phyloP scores from a whole-genome alignment of 768 basidiomycete species.

The Phylloporus rhodoxanthus region DNA sequence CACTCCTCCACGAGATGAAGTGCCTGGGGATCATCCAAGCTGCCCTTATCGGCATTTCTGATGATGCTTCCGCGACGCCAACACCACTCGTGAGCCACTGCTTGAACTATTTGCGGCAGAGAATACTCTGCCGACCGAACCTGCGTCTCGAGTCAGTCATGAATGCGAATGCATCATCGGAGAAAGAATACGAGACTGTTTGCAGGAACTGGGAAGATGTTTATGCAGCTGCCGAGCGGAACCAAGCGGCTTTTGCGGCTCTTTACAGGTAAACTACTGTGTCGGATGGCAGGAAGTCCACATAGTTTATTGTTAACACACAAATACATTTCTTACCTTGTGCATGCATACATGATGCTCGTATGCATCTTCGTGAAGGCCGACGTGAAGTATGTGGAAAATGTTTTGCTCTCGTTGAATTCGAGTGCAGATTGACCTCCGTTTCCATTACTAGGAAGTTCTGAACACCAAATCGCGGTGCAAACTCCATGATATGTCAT shows the following conservation, averaged over 20 bases:
- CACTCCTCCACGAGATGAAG: conserved; percentile 38
- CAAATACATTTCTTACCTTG: too few species aligned
- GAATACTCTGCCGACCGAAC: conserved; percentile 27
- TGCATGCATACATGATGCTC: too few species aligned
- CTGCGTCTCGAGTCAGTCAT: conserved; percentile 23
- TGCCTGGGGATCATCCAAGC: conserved; percentile 34
- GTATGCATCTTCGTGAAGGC: too few species aligned
- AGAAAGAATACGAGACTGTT: conserved; percentile 18
- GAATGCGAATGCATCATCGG: conserved; percentile 1
- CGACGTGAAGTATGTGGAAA: too few species aligned
- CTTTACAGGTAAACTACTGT: not conserved
- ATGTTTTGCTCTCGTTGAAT: too few species aligned
- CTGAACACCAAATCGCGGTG: too few species aligned
- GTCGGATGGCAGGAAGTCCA: too few species aligned
- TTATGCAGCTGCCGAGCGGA: conserved; percentile 22
- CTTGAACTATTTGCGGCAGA: conserved; percentile 34
- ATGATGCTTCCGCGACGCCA: not conserved
- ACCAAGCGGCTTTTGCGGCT: conserved; percentile 1
- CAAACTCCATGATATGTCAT: too few species aligned
- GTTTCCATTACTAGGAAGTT: too few species aligned
- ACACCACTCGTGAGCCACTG: conserved; percentile 23
- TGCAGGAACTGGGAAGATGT: conserved; percentile 27
- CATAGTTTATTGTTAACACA: too few species aligned
- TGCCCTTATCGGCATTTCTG: conserved; percentile 6
- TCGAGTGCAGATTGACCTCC: too few species aligned